phyloP scores from a whole-genome alignment of 202 grass and related monocot species.

The Cymbopogon flexuosus region DNA sequence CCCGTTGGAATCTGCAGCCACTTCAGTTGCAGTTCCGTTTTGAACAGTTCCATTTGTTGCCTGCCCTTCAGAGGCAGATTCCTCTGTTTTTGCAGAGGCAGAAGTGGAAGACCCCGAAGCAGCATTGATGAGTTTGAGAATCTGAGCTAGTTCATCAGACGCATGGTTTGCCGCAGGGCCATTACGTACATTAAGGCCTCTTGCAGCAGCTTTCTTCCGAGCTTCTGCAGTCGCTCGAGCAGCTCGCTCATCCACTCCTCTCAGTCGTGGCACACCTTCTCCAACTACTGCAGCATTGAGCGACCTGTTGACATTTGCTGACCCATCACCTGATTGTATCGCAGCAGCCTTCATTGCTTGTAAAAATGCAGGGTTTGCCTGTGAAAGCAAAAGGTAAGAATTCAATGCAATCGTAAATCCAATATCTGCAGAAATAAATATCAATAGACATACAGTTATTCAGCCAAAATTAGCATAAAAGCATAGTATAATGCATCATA shows the following conservation, averaged over 20 bases:
- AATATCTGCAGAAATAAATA: neutral
- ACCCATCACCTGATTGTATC: constrained; percentile 45
- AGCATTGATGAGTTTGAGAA: constrained; percentile 63
- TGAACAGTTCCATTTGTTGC: constrained; percentile 26
- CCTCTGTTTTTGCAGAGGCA: constrained; percentile 20
- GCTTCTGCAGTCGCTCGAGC: constrained; percentile 66
- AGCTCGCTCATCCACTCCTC: constrained; percentile 73
- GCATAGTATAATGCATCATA: neutral
- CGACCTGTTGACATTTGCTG: constrained; percentile 48
- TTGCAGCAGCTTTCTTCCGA: constrained; percentile 78
- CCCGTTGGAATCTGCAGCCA: constrained; percentile 17
- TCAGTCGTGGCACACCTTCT: constrained; percentile 58
- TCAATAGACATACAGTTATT: neutral
- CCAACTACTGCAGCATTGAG: constrained; percentile 55
- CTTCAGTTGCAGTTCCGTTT: constrained; percentile 29
- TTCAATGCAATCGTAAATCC: neutral
- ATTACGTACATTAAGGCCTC: constrained; percentile 63
- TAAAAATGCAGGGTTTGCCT: constrained; percentile 69
- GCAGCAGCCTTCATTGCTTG: constrained; percentile 82
- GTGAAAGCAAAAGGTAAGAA: constrained; percentile 26
- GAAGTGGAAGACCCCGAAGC: constrained; percentile 4
- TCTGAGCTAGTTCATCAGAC: constrained; percentile 51
- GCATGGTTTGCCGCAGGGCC: constrained; percentile 32
- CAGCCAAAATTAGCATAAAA: neutral
- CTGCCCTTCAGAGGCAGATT: constrained; percentile 16